Conservation (phyloP, 371 early-diverging fungal genomes). For the Quaeritorhiza haematococci region DNA sequence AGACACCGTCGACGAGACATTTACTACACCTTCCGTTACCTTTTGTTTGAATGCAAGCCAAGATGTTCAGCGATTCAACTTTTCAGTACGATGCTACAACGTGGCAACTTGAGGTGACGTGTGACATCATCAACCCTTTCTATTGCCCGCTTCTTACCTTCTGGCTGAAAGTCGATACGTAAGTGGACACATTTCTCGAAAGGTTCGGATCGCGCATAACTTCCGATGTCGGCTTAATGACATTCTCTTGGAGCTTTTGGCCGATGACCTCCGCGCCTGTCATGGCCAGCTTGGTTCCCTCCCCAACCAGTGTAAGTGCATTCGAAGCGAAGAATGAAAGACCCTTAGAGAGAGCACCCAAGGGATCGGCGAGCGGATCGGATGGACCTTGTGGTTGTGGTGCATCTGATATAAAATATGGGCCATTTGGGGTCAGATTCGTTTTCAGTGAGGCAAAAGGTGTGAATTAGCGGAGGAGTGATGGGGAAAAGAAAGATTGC, state of each 20-base stretch:
- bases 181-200: constrained; percentile 53
- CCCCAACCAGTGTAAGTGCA: constrained; percentile 35
- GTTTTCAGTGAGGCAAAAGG: too few species aligned
- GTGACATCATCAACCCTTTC: too few species aligned
- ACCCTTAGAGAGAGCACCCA: constrained; percentile 74
- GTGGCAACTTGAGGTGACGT: too few species aligned
- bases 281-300: constrained; percentile 70
- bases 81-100: too few species aligned
- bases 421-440: too few species aligned
- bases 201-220: constrained; percentile 85
- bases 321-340: constrained; percentile 71
- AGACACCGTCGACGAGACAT: neutral
- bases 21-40: neutral
- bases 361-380: constrained; percentile 85
- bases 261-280: constrained; percentile 63
- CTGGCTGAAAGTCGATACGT: constrained; percentile 15
- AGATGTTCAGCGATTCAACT: too few species aligned
- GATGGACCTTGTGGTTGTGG: too few species aligned
- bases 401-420: too few species aligned
- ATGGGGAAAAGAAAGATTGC: constrained; percentile 7
- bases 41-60: neutral
- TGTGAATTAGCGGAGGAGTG: neutral
- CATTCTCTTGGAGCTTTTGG: constrained; percentile 40
- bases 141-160: constrained; percentile 7
- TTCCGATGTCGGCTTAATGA: constrained; percentile 79